Evolutionary conservation across 2,329 filamentous ascomycete genomes (phyloP).

Genomic region (Phaeosphaeria sp.): DNA sequence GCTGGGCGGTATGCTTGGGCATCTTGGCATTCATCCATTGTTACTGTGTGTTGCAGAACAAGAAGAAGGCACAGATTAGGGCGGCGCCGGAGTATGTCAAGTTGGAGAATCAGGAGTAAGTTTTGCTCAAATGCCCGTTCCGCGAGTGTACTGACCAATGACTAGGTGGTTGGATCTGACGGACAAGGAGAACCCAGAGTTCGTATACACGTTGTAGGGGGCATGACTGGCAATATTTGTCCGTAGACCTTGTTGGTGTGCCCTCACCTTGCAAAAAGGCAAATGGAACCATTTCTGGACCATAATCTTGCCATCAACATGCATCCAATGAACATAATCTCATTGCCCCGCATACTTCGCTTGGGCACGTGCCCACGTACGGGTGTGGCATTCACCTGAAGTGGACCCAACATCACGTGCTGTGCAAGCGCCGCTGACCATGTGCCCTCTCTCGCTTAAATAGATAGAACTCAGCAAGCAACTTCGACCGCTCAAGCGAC

Average conservation of each 20-base stretch:
- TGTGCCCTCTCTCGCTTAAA: neutral
- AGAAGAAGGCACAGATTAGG: constrained; percentile 61
- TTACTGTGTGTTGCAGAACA: constrained; percentile 67
- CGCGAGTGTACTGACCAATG: neutral
- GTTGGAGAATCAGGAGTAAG: constrained; percentile 70
- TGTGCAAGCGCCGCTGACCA: neutral
- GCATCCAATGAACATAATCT: too few species aligned
- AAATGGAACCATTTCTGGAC: too few species aligned
- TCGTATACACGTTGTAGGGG: constrained; percentile 62
- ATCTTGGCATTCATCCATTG: constrained; percentile 67
- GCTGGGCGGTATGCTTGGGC: constrained; percentile 60
- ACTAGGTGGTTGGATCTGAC: constrained; percentile 65
- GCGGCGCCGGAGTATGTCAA: constrained; percentile 64
- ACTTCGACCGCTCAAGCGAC: too few species aligned
- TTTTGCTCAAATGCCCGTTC: too few species aligned
- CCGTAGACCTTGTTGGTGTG: too few species aligned
- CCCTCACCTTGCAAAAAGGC: too few species aligned
- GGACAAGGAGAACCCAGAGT: constrained; percentile 69
- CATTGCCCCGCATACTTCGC: too few species aligned
- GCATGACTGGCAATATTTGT: too few species aligned
- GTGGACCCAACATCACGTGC: neutral
- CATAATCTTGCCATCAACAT: too few species aligned
- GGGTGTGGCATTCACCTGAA: neutral
- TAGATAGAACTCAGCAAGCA: too few species aligned
- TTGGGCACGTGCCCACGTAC: too few species aligned